These are phyloP conservation scores for Pigoraptor vietnamica DNA, from an alignment of 78 protist genomes.

Conservation along the genomic window DNA sequence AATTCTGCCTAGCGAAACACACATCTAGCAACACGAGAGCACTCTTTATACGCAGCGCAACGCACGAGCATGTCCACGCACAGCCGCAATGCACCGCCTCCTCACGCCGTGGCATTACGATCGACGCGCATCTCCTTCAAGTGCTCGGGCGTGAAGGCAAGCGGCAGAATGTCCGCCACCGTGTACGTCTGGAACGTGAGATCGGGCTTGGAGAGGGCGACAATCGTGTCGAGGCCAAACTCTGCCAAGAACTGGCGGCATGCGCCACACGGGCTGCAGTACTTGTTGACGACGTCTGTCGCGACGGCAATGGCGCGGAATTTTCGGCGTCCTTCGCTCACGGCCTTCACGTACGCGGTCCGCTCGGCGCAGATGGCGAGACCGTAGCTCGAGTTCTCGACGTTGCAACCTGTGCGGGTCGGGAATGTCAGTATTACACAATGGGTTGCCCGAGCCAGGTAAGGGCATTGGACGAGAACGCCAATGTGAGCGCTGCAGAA, in stretches of 20 bases:
- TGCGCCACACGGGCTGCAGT: conserved; percentile 73
- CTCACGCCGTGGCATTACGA: no score
- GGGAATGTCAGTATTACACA: neutral
- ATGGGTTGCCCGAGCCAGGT: neutral
- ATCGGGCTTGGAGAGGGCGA: conserved; percentile 2
- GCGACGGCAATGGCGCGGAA: conserved; percentile 33
- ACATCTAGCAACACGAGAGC: no score
- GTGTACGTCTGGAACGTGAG: neutral
- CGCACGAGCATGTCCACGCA: no score
- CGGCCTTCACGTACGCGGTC: conserved; percentile 63
- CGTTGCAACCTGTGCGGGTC: conserved; percentile 72
- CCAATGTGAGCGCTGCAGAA: neutral
- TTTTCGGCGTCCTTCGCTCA: conserved; percentile 57
- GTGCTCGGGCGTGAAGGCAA: neutral
- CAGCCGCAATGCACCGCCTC: no score
- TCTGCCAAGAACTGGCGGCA: conserved; percentile 76
- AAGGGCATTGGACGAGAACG: no score
- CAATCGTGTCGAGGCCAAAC: conserved; percentile 4
- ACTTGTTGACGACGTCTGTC: conserved; percentile 52
- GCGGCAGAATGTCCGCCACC: neutral
- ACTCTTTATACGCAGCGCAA: no score
- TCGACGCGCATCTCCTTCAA: neutral
- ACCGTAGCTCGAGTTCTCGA: conserved; percentile 84
- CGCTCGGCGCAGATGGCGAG: conserved; percentile 86
- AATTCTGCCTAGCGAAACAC: no score